Base-by-base conservation (phyloP, 2,329 filamentous ascomycete genomes). In the Pezicula radicicola region DNA sequence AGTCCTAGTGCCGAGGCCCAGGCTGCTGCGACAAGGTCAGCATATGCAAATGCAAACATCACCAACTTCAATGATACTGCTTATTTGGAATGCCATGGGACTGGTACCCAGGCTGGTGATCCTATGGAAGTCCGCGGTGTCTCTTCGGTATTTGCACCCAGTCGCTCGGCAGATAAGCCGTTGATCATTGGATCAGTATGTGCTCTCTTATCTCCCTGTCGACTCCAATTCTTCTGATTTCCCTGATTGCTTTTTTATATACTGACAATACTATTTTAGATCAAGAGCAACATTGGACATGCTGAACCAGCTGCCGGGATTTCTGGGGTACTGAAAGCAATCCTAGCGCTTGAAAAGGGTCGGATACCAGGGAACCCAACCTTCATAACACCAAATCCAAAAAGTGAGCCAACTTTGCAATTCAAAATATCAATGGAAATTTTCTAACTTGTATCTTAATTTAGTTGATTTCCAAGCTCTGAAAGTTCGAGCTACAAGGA, bases 1-100 rank as follows among this genome's bases (percentile, higher is more conserved):
- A 71, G 78, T 62, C 81, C 81, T 0, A 81, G 68, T 48, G 62
- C 66, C 1, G 51, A 60, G 2, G 72, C 76, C 1, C 78, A 81
- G 42, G 54, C 50, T 21, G 21, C 12, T n/a, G 28, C 52, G 9
- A 53, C 53, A 7, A 40, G 55, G 9, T 16, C 46, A 6, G 53
- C 51, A 13, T 49, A 54, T 18, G 45, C 18, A 41, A 42, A 25
- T 15, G 52, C 49, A 8, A 46, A 46, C 12, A 42, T 56, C 16
- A 18, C 42, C 0, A 53, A 65, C 25, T 37, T 55, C 8, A 27
- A 40, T 9, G 25, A 60, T 8, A 73, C 70, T 0, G 63, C 59
- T 0, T 67, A 70, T 41, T 53, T 74, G 1, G 67, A 71, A 51
- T 63, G 65, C 21, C 68, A 70, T 36, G 69, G 66, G 48, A 70